A percentile compares a stretch with the other conserved stretches of the same genome.
phyloP scores from a whole-genome alignment of 495 filamentous ascomycete genomes.

The Lasiosphaeria hispida region DNA sequence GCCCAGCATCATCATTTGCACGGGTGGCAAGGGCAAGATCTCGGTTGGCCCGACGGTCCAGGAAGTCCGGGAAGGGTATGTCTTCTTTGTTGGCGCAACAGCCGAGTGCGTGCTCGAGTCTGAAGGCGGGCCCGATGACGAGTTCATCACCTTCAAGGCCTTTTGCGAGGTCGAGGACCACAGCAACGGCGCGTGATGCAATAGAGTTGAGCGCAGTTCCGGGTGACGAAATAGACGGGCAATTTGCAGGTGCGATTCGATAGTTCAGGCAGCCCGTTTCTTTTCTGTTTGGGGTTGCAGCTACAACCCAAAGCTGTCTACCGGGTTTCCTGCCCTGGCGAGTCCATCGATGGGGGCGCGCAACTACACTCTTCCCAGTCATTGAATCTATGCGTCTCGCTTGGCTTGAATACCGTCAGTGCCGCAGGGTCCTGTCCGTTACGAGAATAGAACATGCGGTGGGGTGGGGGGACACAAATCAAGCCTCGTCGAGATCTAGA shows the following conservation, averaged over 20 bases:
- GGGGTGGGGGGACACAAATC: neutral
- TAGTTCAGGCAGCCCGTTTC: too few species aligned
- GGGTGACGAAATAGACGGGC: neutral
- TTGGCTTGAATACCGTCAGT: neutral
- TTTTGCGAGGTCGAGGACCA: conserved; percentile 76
- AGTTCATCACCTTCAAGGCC: conserved; percentile 88
- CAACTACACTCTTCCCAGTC: too few species aligned
- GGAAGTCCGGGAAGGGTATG: conserved; percentile 67
- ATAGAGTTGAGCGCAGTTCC: neutral
- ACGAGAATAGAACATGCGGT: neutral
- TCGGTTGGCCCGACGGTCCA: conserved; percentile 71
- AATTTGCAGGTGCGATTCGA: neutral
- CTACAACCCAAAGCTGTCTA: too few species aligned
- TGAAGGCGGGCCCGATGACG: conserved; percentile 49
- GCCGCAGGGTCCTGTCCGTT: neutral
- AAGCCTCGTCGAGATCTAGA: neutral
- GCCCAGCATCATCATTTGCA: conserved; percentile 91
- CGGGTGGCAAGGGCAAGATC: conserved; percentile 74
- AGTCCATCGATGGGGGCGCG: too few species aligned
- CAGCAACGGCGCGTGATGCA: conserved; percentile 24
- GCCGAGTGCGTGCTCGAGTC: conserved; percentile 80
- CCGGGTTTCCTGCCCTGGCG: too few species aligned
- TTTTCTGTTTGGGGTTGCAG: too few species aligned
- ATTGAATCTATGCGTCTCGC: too few species aligned
- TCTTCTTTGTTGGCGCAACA: conserved; percentile 91